A percentile compares a stretch with the other conserved stretches of the same genome.
These are phyloP conservation scores for Acanthamoeba royreba DNA, from an alignment of 208 protist species.

Conservation along the genomic window DNA sequence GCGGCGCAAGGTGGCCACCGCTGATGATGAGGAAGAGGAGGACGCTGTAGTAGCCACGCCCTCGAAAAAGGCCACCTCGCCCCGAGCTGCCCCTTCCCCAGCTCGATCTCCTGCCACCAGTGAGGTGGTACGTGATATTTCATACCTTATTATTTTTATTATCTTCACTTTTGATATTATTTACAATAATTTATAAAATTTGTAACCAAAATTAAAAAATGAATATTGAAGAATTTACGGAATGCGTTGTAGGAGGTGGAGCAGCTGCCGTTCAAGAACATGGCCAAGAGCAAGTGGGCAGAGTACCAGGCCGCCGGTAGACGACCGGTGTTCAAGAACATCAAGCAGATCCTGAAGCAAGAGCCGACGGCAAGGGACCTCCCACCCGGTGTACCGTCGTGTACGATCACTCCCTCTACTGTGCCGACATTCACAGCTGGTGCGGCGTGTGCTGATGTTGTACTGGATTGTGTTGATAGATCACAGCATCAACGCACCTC, in stretches of 20 bases:
- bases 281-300: conserved; percentile 7
- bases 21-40: not conserved
- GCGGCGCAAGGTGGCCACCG: not conserved
- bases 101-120: not conserved
- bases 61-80: not conserved
- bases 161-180: not conserved
- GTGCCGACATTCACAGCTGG: not conserved
- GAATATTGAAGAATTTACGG: too few relatives aligned
- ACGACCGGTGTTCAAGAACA: not conserved
- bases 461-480: not conserved
- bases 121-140: too few relatives aligned
- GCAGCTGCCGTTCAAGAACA: conserved; percentile 17
- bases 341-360: conserved; percentile 44
- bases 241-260: conserved; percentile 9
- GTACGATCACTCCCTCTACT: not conserved
- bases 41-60: too few relatives aligned
- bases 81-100: not conserved
- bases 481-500: conserved; percentile 30
- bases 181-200: too few relatives aligned
- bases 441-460: not conserved
- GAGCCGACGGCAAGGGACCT: not conserved
- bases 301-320: not conserved
- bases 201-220: not conserved
- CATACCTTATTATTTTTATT: too few relatives aligned
- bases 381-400: not conserved